Evolutionary conservation across 208 protist genomes (phyloP).

Genomic region (Leishmania guyanensis): DNA sequence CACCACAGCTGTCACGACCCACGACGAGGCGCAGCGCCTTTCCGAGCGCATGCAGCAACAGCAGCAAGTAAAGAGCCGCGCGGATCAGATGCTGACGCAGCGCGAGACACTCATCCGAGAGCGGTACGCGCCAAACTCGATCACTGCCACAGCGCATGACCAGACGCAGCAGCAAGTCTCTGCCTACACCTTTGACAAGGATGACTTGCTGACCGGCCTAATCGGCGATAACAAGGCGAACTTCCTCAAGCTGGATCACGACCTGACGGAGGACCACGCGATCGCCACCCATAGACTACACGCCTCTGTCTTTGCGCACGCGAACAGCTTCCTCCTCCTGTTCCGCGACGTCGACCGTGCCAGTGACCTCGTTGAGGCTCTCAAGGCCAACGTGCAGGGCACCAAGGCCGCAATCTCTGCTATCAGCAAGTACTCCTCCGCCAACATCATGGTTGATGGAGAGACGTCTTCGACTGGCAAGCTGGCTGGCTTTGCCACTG

Average conservation of each 20-base stretch:
- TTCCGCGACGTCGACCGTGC: slow-evolving; percentile 83
- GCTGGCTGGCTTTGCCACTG: not conserved
- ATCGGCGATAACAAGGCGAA: slow-evolving; percentile 62
- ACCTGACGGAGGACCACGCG: slow-evolving; percentile 73
- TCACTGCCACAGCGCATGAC: slow-evolving; percentile 2
- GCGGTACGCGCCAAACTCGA: slow-evolving; percentile 55
- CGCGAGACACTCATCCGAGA: slow-evolving; percentile 52
- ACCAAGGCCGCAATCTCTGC: slow-evolving; percentile 82
- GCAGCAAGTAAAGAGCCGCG: slow-evolving; percentile 26
- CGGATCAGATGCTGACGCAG: slow-evolving; percentile 38
- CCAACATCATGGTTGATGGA: slow-evolving; percentile 23
- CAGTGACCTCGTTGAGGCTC: slow-evolving; percentile 67
- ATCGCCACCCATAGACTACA: slow-evolving; percentile 71
- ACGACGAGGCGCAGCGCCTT: slow-evolving; percentile 29
- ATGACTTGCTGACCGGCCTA: slow-evolving; percentile 59
- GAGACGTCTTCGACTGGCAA: not conserved
- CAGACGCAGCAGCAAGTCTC: slow-evolving; percentile 9
- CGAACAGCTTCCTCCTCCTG: slow-evolving; percentile 77
- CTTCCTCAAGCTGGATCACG: slow-evolving; percentile 75
- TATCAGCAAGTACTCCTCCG: slow-evolving; percentile 76
- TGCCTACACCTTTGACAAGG: slow-evolving; percentile 63
- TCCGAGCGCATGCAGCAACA: slow-evolving; percentile 35
- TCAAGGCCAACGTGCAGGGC: slow-evolving; percentile 85
- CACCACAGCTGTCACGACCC: not conserved
- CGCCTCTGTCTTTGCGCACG: slow-evolving; percentile 70